Evolutionary conservation across 495 filamentous ascomycete genomes (phyloP).

Genomic region (Parmelia sp.): DNA sequence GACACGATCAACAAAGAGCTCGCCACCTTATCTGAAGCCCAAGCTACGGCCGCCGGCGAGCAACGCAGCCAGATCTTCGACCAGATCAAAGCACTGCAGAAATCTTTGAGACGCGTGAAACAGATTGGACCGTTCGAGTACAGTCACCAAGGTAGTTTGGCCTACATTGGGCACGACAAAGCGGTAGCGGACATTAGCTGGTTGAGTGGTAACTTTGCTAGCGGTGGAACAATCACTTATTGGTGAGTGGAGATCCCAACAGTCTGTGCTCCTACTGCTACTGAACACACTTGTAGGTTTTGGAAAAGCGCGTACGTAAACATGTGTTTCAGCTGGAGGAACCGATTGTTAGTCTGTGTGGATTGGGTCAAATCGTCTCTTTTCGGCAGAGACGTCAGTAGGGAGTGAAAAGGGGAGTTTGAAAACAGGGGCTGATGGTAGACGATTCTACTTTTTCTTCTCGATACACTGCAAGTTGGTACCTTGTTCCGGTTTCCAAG

Average conservation of each 20-base stretch:
- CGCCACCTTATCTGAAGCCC: constrained; percentile 51
- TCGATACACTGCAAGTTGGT: background rate
- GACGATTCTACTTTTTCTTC: background rate
- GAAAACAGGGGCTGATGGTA: background rate
- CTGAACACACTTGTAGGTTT: constrained; percentile 51
- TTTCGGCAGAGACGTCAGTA: constrained; percentile 92
- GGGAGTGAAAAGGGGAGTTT: constrained; percentile 56
- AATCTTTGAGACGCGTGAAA: constrained; percentile 79
- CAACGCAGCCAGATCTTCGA: constrained; percentile 49
- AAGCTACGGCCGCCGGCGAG: constrained; percentile 55
- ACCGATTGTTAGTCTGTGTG: constrained; percentile 82
- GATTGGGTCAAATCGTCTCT: constrained; percentile 96
- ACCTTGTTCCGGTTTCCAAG: background rate
- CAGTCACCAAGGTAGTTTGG: constrained; percentile 90
- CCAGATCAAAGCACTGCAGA: constrained; percentile 79
- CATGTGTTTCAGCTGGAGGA: constrained; percentile 99
- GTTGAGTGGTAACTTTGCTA: constrained; percentile 92
- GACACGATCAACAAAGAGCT: constrained; percentile 71
- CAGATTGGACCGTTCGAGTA: constrained; percentile 96
- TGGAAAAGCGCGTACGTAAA: constrained; percentile 96
- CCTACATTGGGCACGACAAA: constrained; percentile 97
- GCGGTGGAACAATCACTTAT: constrained; percentile 72
- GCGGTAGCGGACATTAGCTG: constrained; percentile 97
- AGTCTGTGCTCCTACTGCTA: background rate
- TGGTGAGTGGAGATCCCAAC: constrained; percentile 12